Base-by-base conservation (phyloP, 257 asterid species). In the Capsicum baccatum region DNA sequence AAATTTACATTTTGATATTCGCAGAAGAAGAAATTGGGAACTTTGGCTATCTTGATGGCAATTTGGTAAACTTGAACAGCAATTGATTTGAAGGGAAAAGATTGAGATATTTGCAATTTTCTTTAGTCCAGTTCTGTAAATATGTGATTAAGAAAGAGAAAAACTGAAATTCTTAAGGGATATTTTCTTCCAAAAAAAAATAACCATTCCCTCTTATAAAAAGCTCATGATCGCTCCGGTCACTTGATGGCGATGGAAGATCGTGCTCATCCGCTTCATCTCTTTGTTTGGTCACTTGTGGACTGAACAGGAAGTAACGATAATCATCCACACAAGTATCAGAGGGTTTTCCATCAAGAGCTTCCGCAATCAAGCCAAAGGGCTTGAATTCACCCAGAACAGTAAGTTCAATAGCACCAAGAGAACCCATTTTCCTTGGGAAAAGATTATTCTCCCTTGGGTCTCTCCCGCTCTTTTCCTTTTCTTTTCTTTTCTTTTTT, bases 181-280 rank as follows among this genome's bases (percentile, higher is more conserved):
- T 70, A n/a, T 17, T 47, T 15, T 63, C 39, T 63, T 63, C 10
- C 10, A 64, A 5, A 33, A 56, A 16, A 58, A 59, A 26, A 3
- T 74, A 84, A 85, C 91, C 84, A 66, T 83, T 89, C 70, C 98
- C 98, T 87, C 97, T 89, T 58, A 93, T 87, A 58, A 94, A 93
- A 69, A 96, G 90, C 85, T 96, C 99, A 86, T 94, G 95, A 87
- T 93, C 98, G 21, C 95, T 86, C 52, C 93, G 86, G 63, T 87
- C 93, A 80, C 88, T 85, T 19, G 94, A 86, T 16, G 90, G 82
- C 1, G 89, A 83, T 2, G 87, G 88, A 48, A 83, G 86, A 15
- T 86, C 91, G 74, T 87, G 71, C 69, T 85, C 91, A 16, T 89
- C 89, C 2, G 88, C 86, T 15, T 86, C 92, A 37, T 91, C 93